phyloP scores from a whole-genome alignment of 129 eudicot genomes.

The Tagetes erecta region DNA sequence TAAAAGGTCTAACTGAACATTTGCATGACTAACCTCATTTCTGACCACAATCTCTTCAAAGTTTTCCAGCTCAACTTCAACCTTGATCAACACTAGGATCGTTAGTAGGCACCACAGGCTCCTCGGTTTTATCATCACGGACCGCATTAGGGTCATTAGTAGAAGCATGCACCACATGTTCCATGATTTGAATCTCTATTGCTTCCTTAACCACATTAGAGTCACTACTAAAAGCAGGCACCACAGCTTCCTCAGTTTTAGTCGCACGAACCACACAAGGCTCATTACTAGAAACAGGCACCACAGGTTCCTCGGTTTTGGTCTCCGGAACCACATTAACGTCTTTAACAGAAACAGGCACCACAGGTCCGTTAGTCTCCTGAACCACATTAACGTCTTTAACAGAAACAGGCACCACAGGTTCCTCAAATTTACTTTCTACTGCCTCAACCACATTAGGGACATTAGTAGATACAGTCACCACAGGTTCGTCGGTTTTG shows the following conservation, averaged over 20 bases:
- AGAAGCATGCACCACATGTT: slow-evolving; percentile 19
- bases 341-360: slow-evolving; percentile 10
- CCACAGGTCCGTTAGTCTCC: too few relatives aligned
- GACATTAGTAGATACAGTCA: too few relatives aligned
- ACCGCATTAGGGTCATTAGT: neutral
- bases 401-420: too few relatives aligned
- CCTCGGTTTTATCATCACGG: neutral
- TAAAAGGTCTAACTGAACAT: too few relatives aligned
- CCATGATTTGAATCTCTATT: slow-evolving; percentile 16
- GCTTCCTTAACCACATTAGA: neutral
- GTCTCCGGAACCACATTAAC: slow-evolving; percentile 11
- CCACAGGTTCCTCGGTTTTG: slow-evolving; percentile 16
- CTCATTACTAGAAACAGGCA: slow-evolving; percentile 14
- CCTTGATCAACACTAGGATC: neutral
- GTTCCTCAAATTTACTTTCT: too few relatives aligned
- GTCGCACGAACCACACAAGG: neutral
- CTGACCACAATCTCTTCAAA: too few relatives aligned
- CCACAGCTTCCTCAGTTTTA: too few relatives aligned
- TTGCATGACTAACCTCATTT: too few relatives aligned
- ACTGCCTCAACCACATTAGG: too few relatives aligned
- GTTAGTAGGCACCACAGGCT: slow-evolving; percentile 6
- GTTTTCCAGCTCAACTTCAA: neutral
- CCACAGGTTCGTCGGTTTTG: too few relatives aligned
- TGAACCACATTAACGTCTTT: too few relatives aligned
- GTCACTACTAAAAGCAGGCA: too few relatives aligned